Evolutionary conservation across 805 yeast species (phyloP), one percentile per base, ranked within the genome.

Genomic region (Cyberlindnera xishuangbannaensis): DNA sequence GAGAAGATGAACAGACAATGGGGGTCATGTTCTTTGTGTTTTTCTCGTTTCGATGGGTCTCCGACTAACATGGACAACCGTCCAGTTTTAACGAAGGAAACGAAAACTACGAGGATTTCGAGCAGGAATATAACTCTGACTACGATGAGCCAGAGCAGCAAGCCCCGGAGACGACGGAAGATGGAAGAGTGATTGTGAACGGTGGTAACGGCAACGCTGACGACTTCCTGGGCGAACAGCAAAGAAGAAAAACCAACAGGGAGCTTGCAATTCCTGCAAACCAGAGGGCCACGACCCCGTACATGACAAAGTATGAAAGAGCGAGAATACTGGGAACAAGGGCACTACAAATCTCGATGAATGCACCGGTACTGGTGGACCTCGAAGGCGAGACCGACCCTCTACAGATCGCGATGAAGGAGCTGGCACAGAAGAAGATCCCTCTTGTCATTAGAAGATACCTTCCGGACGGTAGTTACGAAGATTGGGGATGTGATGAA

Each of bases 381-480:
- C 76, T 92, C 38, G 99, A 92, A 64, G 98, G 98, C 55, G 99
- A 94, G 61, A 94, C 98, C 3, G 99, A 92, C 59, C 98, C 99
- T 11, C 68, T 92, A 55, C 96, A 88, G 61, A 92, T 92, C 43
- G 97, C 99, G 40, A 82, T 86, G 85, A 92, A 94, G 61, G 99
- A 92, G 61, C 72, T 92, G 43, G 76, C 95, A 2, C 97, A 92
- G 61, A 78, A 84, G 61, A 92, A 88, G 59, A 87, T 94, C 37
- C 99, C 98, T 2, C 71, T 92, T 51, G 95, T 94, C 28, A 84
- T 92, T 30, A 78, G 99, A 72, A 74, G 99, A 62, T 94, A 86
- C 56, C 71, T 92, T 48, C 98, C 99, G 4, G 98, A 94, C 57
- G 95, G 97, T 6, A 76, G 94, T 33, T 90, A 77, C 53, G 98